phyloP scores from a whole-genome alignment of 192 early-diverging fungal species.

The Physocladia obscura region DNA sequence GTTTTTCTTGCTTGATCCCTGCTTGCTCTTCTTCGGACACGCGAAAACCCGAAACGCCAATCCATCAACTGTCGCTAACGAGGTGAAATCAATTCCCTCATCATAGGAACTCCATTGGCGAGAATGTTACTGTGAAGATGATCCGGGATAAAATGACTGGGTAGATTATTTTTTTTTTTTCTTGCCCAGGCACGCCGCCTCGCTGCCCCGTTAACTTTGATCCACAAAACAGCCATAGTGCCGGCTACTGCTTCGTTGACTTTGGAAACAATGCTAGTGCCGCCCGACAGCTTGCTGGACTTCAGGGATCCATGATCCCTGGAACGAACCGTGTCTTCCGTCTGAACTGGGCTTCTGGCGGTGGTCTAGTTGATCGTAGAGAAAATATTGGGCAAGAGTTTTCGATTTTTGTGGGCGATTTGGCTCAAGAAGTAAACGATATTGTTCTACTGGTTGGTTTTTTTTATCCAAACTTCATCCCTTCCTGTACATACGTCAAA shows the following conservation, averaged over 20 bases:
- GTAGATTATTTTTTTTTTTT: slow-evolving; percentile 42
- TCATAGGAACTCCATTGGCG: slow-evolving; percentile 58
- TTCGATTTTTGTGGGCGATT: slow-evolving; percentile 95
- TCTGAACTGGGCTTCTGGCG: slow-evolving; percentile 95
- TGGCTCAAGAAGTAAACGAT: slow-evolving; percentile 88
- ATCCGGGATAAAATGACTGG: slow-evolving; percentile 90
- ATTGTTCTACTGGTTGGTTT: slow-evolving; percentile 69
- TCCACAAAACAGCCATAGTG: slow-evolving; percentile 26
- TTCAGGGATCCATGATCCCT: slow-evolving; percentile 83
- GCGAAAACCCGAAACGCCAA: too few relatives aligned
- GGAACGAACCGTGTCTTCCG: slow-evolving; percentile 79
- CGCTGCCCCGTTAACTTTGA: slow-evolving; percentile 30
- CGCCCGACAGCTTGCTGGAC: slow-evolving; percentile 63
- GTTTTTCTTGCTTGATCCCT: background rate
- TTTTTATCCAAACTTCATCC: background rate
- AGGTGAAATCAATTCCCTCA: too few relatives aligned
- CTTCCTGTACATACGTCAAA: background rate
- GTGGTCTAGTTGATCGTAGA: slow-evolving; percentile 60
- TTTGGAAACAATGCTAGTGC: slow-evolving; percentile 69
- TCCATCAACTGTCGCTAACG: too few relatives aligned
- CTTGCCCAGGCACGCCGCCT: background rate
- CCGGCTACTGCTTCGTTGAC: slow-evolving; percentile 95
- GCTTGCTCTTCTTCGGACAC: too few relatives aligned
- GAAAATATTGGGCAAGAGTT: slow-evolving; percentile 75
- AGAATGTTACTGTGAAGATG: slow-evolving; percentile 87